Evolutionary conservation across 352 stramenopile genomes (phyloP), one percentile per base, ranked within the genome.

Genomic region (Aphanomyces astaci): DNA sequence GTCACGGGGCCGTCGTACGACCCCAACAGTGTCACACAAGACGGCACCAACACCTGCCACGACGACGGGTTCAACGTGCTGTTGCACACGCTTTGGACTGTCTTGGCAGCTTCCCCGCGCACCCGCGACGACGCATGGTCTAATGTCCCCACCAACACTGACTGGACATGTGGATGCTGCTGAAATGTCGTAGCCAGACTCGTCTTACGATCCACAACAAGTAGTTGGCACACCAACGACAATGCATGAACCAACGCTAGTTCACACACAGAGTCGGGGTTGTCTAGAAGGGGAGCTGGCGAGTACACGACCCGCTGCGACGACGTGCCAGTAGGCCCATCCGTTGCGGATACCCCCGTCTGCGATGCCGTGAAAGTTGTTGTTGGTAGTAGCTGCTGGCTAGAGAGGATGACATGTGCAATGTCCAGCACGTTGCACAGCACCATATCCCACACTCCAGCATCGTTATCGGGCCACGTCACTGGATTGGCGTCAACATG

Each of bases 11-110:
- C 60, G 28, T 43, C 45, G 48, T 59, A 59, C 2, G 33, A 15
- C 30, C 36, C 43, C 27, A 67, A 46, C 5, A 59, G 22, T 5
- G 19, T 56, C 22, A 67, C 15, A 10, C 15, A 36, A 22, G 45
- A 67, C 5, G 33, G 5, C 2, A 36, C 19, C 3, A 67, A n/a
- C 5, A 1, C 10, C 10, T 22, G 7, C n/a, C 27, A 55, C 48
- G 43, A 43, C 48, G 43, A 43, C 48, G 60, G 33, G 22, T 40
- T 40, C 24, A 57, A 3, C 48, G 48, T 31, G n/a, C 27, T 15
- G 28, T 67, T 45, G 30, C 60, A 67, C 24, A 67, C 22, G 15
- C 40, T 45, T 17, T 39, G 43, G 43, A 67, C 3, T 3, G 28
- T 30, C 2, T 30, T 60, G 13, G 40, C 43, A 1, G 60, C 40